Conservation (phyloP, 345 rosid genomes). For the Gossypium turneri region DNA sequence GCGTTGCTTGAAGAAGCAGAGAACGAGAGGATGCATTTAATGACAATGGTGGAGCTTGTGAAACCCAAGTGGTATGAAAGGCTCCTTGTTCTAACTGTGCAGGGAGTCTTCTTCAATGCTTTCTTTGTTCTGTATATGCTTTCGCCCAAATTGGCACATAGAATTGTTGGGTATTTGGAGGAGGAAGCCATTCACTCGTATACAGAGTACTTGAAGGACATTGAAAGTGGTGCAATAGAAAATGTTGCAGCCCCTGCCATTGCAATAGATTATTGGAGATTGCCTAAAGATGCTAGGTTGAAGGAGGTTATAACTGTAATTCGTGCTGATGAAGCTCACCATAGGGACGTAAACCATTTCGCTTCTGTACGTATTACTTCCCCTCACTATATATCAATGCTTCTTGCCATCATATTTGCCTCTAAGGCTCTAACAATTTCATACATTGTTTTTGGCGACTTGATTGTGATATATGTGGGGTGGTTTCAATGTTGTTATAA, state of each 20-base stretch:
- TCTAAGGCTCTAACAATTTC: no score
- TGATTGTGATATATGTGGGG: background rate
- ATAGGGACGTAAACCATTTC: slow-evolving; percentile 81
- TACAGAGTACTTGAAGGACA: slow-evolving; percentile 68
- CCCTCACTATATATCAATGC: background rate
- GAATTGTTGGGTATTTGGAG: slow-evolving; percentile 73
- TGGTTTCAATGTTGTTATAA: background rate
- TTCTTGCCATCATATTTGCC: background rate
- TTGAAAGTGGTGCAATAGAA: slow-evolving; percentile 50
- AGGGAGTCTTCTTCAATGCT: slow-evolving; percentile 73
- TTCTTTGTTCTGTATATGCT: slow-evolving; percentile 53
- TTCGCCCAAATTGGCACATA: slow-evolving; percentile 72
- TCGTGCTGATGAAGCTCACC: slow-evolving; percentile 88
- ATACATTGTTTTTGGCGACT: background rate
- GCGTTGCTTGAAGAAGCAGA: slow-evolving; percentile 87
- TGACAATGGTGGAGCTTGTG: slow-evolving; percentile 90
- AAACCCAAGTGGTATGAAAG: slow-evolving; percentile 81
- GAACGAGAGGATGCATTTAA: slow-evolving; percentile 86
- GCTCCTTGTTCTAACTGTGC: slow-evolving; percentile 59
- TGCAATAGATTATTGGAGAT: slow-evolving; percentile 78
- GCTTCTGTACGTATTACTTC: slow-evolving; percentile 57
- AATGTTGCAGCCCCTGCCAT: slow-evolving; percentile 73
- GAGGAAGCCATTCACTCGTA: slow-evolving; percentile 90
- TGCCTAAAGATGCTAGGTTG: slow-evolving; percentile 61
- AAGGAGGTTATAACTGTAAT: slow-evolving; percentile 70